phyloP scores from a whole-genome alignment of 257 asterid genomes.

The Cynanchum wilfordii region DNA sequence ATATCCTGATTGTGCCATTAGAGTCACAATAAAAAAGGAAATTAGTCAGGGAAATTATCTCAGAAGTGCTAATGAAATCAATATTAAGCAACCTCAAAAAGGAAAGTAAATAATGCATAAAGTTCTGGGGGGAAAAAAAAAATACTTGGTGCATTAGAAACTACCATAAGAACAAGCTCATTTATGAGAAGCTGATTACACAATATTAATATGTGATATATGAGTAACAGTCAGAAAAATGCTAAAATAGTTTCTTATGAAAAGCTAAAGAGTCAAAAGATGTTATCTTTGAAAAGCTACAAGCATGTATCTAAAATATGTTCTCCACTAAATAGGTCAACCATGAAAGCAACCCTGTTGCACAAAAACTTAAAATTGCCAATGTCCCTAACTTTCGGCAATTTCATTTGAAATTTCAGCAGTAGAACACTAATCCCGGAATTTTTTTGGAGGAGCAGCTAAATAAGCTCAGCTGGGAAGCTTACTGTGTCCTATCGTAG shows the following conservation, averaged over 20 bases:
- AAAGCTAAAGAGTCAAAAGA: background rate
- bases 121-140: no score
- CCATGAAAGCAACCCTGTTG: background rate
- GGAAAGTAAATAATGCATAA: background rate
- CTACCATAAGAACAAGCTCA: background rate
- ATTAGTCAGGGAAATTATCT: background rate
- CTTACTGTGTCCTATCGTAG: background rate
- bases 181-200: background rate
- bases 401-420: background rate
- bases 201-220: background rate
- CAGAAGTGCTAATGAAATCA: background rate
- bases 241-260: background rate
- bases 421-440: background rate
- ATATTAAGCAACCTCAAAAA: background rate
- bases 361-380: background rate
- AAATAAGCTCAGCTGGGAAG: no score
- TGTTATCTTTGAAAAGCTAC: background rate
- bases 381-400: background rate
- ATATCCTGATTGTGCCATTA: constrained; percentile 55
- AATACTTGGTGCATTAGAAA: background rate
- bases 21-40: constrained; percentile 10
- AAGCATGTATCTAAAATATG: background rate
- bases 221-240: background rate
- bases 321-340: background rate
- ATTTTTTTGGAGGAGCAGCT: background rate